These are phyloP conservation scores for Phytophthora gonapodyides DNA, from an alignment of 352 stramenopile genomes.

Conservation along the genomic window DNA sequence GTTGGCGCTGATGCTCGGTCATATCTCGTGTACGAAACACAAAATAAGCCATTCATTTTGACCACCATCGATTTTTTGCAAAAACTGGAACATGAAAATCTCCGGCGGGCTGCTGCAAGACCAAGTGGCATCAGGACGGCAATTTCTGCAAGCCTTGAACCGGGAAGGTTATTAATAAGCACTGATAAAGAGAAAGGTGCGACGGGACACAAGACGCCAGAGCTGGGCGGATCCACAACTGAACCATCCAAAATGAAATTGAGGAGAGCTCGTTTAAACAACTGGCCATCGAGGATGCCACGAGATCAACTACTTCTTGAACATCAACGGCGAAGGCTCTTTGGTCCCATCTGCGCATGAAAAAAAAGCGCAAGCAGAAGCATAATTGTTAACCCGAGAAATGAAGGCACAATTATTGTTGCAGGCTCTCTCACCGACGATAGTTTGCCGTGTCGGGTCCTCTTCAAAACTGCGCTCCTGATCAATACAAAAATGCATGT, in stretches of 20 bases:
- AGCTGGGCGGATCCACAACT: too few relatives aligned
- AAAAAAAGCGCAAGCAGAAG: not conserved
- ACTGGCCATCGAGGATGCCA: not conserved
- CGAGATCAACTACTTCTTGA: constrained; percentile 43
- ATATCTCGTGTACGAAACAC: not conserved
- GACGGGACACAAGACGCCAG: too few relatives aligned
- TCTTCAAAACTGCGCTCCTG: constrained; percentile 27
- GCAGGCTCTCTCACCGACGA: constrained; percentile 13
- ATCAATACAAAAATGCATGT: not conserved
- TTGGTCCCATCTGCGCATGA: constrained; percentile 20
- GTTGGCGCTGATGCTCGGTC: too few relatives aligned
- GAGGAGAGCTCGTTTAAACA: too few relatives aligned
- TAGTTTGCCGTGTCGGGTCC: constrained; percentile 8
- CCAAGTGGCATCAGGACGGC: too few relatives aligned
- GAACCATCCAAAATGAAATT: too few relatives aligned
- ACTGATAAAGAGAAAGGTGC: too few relatives aligned
- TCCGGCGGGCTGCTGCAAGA: too few relatives aligned
- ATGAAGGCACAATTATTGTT: not conserved
- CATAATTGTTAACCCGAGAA: not conserved
- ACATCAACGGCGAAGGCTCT: constrained; percentile 47
- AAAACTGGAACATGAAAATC: too few relatives aligned
- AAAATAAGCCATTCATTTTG: not conserved
- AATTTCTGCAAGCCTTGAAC: too few relatives aligned
- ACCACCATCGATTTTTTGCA: too few relatives aligned
- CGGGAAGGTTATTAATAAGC: too few relatives aligned